These are phyloP conservation scores for Saccharata proteae DNA, from an alignment of 2,329 filamentous ascomycete genomes.

Conservation along the genomic window DNA sequence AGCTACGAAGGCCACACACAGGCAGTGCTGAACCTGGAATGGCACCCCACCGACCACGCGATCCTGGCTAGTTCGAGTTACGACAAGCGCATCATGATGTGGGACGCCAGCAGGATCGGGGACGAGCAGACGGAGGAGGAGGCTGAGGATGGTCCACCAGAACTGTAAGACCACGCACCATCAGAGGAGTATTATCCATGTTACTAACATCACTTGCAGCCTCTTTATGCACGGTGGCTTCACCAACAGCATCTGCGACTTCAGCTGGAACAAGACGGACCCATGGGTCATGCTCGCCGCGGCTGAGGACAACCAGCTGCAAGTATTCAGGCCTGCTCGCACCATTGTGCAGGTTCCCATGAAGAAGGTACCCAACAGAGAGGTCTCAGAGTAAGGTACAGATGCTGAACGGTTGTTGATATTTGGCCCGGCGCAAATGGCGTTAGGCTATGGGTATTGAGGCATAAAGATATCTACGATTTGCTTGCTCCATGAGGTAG, in stretches of 20 bases:
- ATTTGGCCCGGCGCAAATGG: too few species aligned
- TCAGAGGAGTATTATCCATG: constrained; percentile 2
- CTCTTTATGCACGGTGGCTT: constrained; percentile 98
- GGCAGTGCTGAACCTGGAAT: constrained; percentile 80
- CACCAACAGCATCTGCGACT: constrained; percentile 92
- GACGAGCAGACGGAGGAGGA: constrained; percentile 94
- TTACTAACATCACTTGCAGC: constrained; percentile 28
- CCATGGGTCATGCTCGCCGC: constrained; percentile 94
- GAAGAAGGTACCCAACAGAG: constrained; percentile 24
- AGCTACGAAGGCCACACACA: constrained; percentile 79
- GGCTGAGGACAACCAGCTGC: constrained; percentile 91
- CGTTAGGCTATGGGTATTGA: too few species aligned
- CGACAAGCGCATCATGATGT: constrained; percentile 88
- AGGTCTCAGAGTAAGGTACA: constrained; percentile 27
- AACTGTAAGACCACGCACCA: constrained; percentile 60
- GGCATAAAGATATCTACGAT: too few species aligned
- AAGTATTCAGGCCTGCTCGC: constrained; percentile 51
- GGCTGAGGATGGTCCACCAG: constrained; percentile 85
- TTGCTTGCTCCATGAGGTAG: too few species aligned
- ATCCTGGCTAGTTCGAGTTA: constrained; percentile 87
- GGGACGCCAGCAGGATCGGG: constrained; percentile 85
- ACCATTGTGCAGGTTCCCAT: constrained; percentile 24
- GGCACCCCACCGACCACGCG: constrained; percentile 84
- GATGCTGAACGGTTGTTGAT: too few species aligned
- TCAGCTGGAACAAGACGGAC: constrained; percentile 94